These are phyloP conservation scores for Elsinoe perseae DNA, from an alignment of 2,329 filamentous ascomycete species.

Conservation along the genomic window DNA sequence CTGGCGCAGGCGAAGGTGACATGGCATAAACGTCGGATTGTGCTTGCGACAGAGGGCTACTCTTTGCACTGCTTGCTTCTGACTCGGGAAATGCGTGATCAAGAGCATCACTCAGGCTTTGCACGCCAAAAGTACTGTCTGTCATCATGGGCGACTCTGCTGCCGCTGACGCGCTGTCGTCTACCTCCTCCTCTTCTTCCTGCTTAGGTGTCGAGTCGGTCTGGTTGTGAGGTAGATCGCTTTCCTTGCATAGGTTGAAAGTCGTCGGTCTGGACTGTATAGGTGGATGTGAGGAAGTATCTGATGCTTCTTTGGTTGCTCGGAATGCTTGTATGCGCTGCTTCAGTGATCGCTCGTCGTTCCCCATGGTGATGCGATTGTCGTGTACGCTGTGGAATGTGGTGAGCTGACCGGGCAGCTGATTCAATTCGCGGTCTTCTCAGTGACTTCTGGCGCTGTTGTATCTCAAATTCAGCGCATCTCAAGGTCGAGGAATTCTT, in stretches of 20 bases:
- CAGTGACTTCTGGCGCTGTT: background rate
- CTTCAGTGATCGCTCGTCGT: slow-evolving; percentile 6
- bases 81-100: slow-evolving; percentile 34
- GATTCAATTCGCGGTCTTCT: background rate
- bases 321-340: slow-evolving; percentile 6
- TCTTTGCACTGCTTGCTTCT: slow-evolving; percentile 9
- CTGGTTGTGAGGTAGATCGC: slow-evolving; percentile 32
- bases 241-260: slow-evolving; percentile 10
- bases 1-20: slow-evolving; percentile 16
- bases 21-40: slow-evolving; percentile 19
- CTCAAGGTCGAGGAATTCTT: background rate
- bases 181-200: slow-evolving; percentile 21
- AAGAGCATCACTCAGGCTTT: slow-evolving; percentile 49
- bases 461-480: background rate
- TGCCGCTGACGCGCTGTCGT: slow-evolving; percentile 10
- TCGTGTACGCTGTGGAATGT: background rate
- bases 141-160: slow-evolving; percentile 16
- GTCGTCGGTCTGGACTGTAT: background rate
- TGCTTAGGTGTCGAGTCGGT: slow-evolving; percentile 32
- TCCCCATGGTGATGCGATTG: slow-evolving; percentile 3
- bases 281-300: background rate
- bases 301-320: background rate
- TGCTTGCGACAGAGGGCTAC: slow-evolving; percentile 20
- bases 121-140: slow-evolving; percentile 49
- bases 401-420: background rate